Evolutionary conservation across 2,329 filamentous ascomycete species (phyloP).

Genomic region (Neodidymelliopsis sp.): DNA sequence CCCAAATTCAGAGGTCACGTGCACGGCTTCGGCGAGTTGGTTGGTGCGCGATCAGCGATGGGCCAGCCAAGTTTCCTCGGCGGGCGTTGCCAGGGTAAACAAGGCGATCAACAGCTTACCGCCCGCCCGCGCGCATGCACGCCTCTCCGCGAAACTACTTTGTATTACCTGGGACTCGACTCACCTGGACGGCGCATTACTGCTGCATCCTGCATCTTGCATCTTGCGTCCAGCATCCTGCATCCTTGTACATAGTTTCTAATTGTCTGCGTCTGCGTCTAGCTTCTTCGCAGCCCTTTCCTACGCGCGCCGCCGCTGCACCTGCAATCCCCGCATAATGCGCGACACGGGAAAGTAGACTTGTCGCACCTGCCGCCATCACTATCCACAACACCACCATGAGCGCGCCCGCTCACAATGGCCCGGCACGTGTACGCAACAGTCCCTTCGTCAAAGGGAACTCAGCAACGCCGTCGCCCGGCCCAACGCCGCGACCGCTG

Average conservation of each 20-base stretch:
- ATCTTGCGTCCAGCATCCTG: no score
- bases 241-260: constrained; percentile 41
- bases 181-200: constrained; percentile 18
- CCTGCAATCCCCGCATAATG: constrained; percentile 33
- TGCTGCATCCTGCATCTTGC: neutral
- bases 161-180: constrained; percentile 21
- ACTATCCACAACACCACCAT: constrained; percentile 47
- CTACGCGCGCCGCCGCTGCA: neutral
- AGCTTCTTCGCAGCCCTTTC: constrained; percentile 15
- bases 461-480: constrained; percentile 69
- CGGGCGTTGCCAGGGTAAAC: constrained; percentile 28
- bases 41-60: neutral
- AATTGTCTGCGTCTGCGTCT: constrained; percentile 21
- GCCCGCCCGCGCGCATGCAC: constrained; percentile 20
- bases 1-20: constrained; percentile 20
- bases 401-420: constrained; percentile 65
- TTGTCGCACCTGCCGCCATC: constrained; percentile 31
- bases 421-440: constrained; percentile 68
- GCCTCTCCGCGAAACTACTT: constrained; percentile 14
- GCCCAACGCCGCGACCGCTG: constrained; percentile 77
- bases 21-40: constrained; percentile 2
- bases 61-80: neutral
- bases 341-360: constrained; percentile 29
- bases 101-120: constrained; percentile 24
- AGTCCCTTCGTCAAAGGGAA: constrained; percentile 76